Evolutionary conservation across 495 filamentous ascomycete species (phyloP).

Genomic region (Xylaria grammica): DNA sequence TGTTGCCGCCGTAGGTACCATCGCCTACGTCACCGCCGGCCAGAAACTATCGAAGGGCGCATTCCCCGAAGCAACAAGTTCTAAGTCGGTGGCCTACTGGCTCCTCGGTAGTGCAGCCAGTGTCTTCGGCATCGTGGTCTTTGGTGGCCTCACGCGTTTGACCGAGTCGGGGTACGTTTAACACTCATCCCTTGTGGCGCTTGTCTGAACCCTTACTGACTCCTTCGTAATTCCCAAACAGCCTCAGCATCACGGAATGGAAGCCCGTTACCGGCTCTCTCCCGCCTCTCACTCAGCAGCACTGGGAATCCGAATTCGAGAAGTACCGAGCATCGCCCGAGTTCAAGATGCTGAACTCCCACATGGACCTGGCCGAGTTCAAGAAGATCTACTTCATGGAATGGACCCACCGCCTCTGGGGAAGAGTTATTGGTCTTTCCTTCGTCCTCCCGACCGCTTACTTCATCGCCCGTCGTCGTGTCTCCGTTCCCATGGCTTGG

Average conservation of each 20-base stretch:
- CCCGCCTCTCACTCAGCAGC: conserved; percentile 74
- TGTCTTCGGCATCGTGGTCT: conserved; percentile 96
- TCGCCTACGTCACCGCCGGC: conserved; percentile 25
- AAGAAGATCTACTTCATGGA: conserved; percentile 99
- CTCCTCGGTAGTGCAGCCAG: conserved; percentile 86
- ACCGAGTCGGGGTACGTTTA: conserved; percentile 87
- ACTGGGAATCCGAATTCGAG: conserved; percentile 90
- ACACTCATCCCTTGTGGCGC: background rate
- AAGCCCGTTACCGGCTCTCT: conserved; percentile 91
- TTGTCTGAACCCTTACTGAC: conserved; percentile 25
- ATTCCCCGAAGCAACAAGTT: conserved; percentile 71
- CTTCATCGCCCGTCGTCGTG: conserved; percentile 82
- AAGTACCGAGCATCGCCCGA: conserved; percentile 92
- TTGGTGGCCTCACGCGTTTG: conserved; percentile 88
- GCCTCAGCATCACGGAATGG: conserved; percentile 99
- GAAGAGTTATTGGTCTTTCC: conserved; percentile 86
- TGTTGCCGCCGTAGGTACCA: conserved; percentile 8
- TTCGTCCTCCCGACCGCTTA: conserved; percentile 88
- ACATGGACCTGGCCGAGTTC: conserved; percentile 91
- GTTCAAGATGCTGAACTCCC: conserved; percentile 84
- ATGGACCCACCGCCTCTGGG: conserved; percentile 96
- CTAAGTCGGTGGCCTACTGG: conserved; percentile 86
- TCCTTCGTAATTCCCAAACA: conserved; percentile 41
- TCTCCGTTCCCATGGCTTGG: conserved; percentile 75
- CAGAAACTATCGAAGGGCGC: conserved; percentile 26